Evolutionary conservation across 1,284 basidiomycete genomes (phyloP), one percentile per base, ranked within the genome.

Genomic region (Rhizoctonia solani): DNA sequence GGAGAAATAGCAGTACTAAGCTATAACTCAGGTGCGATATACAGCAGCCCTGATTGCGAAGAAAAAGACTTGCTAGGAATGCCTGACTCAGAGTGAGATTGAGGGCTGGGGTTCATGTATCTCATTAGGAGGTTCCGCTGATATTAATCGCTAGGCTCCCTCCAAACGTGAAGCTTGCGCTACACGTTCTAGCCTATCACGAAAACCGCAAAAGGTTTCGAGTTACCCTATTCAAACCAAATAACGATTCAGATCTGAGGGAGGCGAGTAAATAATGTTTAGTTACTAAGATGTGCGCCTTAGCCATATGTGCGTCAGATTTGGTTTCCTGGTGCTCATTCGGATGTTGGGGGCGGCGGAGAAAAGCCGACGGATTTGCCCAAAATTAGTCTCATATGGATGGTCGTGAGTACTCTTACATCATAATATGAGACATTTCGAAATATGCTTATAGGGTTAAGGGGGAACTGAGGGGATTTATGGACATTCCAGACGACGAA

Each of bases 291-390:
- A 21, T 6, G 8, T 8, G 13, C n/a, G 41, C 11, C 13, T 14
- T 47, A 19, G 11, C 13, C 37, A n/a, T n/a, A n/a, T 13, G 29
- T 11, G 14, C 53, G 16, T 9, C 4, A 68, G 67, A 30, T 59
- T 1, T 66, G 55, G 65, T 67, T 69, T 37, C 39, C 66, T 14
- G 68, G 68, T 8, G 37, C 65, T 19, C 68, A 69, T 56, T 49
- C 53, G 11, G 68, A 69, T 54, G 68, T 69, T 42, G 68, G 68
- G 3, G 68, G 68, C 1, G 68, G 68, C 21, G 69, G 46, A 4
- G 52, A 66, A 53, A 54, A 69, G n/a, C 59, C 46, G 3, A 49
- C 44, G 1, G 23, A 39, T 5, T 34, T 61, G 37, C 58, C 58
- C 3, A 49, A 41, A 39, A 3, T 61, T n/a, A 61, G 58, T 25